Evolutionary conservation across 1,284 basidiomycete genomes (phyloP).

Genomic region (Tilletia walkeri): DNA sequence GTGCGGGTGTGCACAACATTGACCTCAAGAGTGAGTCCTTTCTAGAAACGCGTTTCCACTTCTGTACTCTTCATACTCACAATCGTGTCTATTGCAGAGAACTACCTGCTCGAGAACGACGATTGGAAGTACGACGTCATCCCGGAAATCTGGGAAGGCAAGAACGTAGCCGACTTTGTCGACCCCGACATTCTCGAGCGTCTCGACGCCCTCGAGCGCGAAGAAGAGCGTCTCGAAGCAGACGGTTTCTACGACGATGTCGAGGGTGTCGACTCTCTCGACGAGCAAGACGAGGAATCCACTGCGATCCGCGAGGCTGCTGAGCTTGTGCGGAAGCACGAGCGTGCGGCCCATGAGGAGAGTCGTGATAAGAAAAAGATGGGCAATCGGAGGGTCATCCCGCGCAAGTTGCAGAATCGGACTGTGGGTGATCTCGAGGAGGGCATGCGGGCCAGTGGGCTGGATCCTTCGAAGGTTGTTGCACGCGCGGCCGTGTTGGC

Average conservation of each 20-base stretch:
- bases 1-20: constrained; percentile 54
- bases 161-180: constrained; percentile 98
- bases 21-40: constrained; percentile 45
- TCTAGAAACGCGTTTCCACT: not conserved
- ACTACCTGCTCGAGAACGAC: constrained; percentile 83
- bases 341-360: constrained; percentile 67
- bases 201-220: constrained; percentile 92
- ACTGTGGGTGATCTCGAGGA: constrained; percentile 82
- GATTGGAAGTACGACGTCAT: constrained; percentile 96
- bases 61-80: constrained; percentile 52
- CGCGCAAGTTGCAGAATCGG: constrained; percentile 69
- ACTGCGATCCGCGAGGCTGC: constrained; percentile 73
- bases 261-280: constrained; percentile 69
- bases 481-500: constrained; percentile 81
- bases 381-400: constrained; percentile 85
- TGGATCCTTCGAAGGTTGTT: constrained; percentile 83
- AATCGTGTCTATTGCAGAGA: constrained; percentile 59
- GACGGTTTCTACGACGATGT: constrained; percentile 93
- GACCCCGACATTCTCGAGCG: constrained; percentile 98
- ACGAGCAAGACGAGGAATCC: constrained; percentile 79
- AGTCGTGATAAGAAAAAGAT: constrained; percentile 83
- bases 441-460: constrained; percentile 78
- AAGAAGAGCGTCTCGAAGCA: constrained; percentile 87
- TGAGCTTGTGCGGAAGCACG: constrained; percentile 67
- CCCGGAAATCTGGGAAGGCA: constrained; percentile 95